A percentile compares a stretch with the other conserved stretches of the same genome.
Conservation (phyloP, 495 filamentous ascomycete genomes). For the Penicillium paxilli region DNA sequence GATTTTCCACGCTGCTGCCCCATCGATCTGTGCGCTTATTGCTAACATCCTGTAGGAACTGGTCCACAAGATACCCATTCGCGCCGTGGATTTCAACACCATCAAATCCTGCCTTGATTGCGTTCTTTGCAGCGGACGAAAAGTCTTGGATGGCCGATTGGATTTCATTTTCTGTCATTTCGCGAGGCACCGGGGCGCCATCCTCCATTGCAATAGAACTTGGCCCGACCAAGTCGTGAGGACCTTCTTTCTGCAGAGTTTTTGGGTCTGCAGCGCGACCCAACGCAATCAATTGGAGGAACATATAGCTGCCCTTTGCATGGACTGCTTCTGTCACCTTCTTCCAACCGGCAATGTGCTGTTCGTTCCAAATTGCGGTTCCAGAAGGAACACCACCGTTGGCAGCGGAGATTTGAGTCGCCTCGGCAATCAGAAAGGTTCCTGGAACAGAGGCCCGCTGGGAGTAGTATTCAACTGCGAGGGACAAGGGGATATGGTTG, state of each 20-base stretch:
- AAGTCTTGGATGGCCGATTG: conserved; percentile 54
- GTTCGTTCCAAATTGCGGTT: conserved; percentile 62
- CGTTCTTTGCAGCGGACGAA: conserved; percentile 60
- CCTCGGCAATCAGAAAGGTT: conserved; percentile 57
- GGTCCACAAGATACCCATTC: conserved; percentile 75
- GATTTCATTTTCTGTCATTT: conserved; percentile 58
- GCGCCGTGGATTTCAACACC: conserved; percentile 74
- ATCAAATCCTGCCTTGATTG: conserved; percentile 65
- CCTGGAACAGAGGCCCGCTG: conserved; percentile 50
- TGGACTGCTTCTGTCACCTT: conserved; percentile 67
- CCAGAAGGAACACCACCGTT: conserved; percentile 53
- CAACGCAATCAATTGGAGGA: conserved; percentile 64
- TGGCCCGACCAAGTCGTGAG: conserved; percentile 42
- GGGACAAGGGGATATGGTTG: conserved; percentile 30
- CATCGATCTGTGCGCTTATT: conserved; percentile 67
- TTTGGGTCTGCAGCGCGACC: conserved; percentile 54
- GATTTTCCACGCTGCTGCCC: conserved; percentile 68
- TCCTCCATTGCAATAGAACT: conserved; percentile 46
- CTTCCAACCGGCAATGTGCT: conserved; percentile 62
- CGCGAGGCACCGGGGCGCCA: conserved; percentile 38
- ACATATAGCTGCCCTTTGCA: conserved; percentile 60
- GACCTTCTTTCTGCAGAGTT: conserved; percentile 28
- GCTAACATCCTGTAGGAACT: conserved; percentile 63
- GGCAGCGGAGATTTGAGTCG: conserved; percentile 58
- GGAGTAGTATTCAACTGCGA: conserved; percentile 50